phyloP scores from a whole-genome alignment of 495 filamentous ascomycete species.

The Penicillium canariense region DNA sequence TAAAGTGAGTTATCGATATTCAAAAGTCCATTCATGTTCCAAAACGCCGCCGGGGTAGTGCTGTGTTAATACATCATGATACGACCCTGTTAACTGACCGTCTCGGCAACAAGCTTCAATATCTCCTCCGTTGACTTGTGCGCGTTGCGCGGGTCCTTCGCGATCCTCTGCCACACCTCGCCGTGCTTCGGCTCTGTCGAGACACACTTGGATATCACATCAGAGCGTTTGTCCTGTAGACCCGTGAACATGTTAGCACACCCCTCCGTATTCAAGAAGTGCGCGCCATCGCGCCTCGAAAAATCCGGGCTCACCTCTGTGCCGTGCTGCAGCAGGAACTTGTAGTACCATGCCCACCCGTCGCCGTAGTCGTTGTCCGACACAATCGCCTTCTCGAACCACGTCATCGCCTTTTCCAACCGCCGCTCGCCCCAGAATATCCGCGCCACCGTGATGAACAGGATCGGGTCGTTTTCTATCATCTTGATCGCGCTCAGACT shows the following conservation, averaged over 20 bases:
- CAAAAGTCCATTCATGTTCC: background rate
- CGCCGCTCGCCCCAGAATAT: constrained; percentile 78
- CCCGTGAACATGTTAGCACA: constrained; percentile 7
- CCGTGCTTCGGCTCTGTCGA: constrained; percentile 84
- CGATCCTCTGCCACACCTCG: constrained; percentile 83
- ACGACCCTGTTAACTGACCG: constrained; percentile 18
- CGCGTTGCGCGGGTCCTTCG: constrained; percentile 82
- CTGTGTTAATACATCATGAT: constrained; percentile 13
- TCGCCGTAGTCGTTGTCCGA: constrained; percentile 84
- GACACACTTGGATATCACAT: constrained; percentile 73
- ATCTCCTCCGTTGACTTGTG: constrained; percentile 73
- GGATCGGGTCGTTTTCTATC: constrained; percentile 83
- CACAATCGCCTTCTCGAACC: constrained; percentile 94
- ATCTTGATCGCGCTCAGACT: constrained; percentile 94
- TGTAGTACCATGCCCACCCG: constrained; percentile 98
- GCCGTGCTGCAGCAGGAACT: constrained; percentile 87
- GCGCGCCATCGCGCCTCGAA: background rate
- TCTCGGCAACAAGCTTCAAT: constrained; percentile 66
- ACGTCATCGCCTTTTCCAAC: constrained; percentile 86
- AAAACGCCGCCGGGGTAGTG: constrained; percentile 10
- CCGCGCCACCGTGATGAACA: constrained; percentile 74
- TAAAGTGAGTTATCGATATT: background rate
- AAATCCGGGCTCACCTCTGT: constrained; percentile 63
- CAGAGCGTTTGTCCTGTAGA: constrained; percentile 72
- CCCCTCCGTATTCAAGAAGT: background rate